These are phyloP conservation scores for Aspergillus fumigatiaffinis DNA, from an alignment of 2,329 filamentous ascomycete genomes.

Conservation along the genomic window DNA sequence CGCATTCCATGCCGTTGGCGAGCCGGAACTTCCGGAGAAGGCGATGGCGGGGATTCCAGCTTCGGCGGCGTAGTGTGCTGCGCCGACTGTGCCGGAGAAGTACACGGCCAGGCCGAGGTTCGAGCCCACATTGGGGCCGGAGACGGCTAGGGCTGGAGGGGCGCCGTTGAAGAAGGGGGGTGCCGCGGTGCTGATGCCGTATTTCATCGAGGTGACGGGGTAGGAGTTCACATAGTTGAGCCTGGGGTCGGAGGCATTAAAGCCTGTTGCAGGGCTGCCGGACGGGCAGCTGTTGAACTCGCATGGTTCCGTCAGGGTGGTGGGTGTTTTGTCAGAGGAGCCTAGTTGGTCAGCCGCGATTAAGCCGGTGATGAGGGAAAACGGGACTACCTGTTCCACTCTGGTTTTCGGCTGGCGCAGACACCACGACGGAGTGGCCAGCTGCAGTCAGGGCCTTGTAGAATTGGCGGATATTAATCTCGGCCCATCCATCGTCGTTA, in stretches of 20 bases:
- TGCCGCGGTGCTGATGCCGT: conserved; percentile 57
- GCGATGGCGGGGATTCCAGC: conserved; percentile 62
- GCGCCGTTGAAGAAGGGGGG: conserved; percentile 51
- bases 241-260: conserved; percentile 53
- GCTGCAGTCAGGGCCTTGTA: conserved; percentile 53
- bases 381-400: conserved; percentile 55
- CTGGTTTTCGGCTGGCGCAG: conserved; percentile 63
- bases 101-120: conserved; percentile 56
- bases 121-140: conserved; percentile 58
- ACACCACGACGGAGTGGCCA: conserved; percentile 61
- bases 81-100: conserved; percentile 66
- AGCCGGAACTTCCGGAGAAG: conserved; percentile 56
- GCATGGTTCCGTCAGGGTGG: conserved; percentile 49
- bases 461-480: conserved; percentile 60
- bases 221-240: conserved; percentile 71
- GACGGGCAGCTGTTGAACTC: conserved; percentile 60
- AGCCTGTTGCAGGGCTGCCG: conserved; percentile 53
- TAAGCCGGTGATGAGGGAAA: not conserved
- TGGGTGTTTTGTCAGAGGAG: conserved; percentile 50
- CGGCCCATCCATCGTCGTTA: conserved; percentile 73
- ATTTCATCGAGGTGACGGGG: conserved; percentile 61
- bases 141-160: conserved; percentile 58
- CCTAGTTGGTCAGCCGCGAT: conserved; percentile 38
- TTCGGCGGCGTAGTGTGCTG: conserved; percentile 56
- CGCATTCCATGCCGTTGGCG: conserved; percentile 52